These are phyloP conservation scores for Friedmanniomyces simplex DNA, from an alignment of 495 filamentous ascomycete genomes.

Conservation along the genomic window DNA sequence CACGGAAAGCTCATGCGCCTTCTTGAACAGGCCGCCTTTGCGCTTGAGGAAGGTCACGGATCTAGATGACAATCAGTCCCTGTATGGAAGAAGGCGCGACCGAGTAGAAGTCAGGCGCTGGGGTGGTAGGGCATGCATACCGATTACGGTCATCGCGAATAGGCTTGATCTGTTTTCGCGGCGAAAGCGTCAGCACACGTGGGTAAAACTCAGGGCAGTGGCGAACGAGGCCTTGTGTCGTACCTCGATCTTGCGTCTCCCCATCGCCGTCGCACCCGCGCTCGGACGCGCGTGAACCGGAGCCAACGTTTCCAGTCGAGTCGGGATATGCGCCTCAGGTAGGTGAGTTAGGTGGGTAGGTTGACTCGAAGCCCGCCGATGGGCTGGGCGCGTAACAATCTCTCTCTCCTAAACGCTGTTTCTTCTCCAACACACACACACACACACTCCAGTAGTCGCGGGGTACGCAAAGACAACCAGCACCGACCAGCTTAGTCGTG, in stretches of 20 bases:
- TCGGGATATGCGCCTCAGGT: not conserved
- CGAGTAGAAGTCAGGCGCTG: constrained; percentile 1
- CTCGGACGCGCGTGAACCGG: not conserved
- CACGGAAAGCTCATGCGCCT: constrained; percentile 95
- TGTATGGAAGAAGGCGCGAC: not conserved
- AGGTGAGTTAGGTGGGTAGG: too few relatives aligned
- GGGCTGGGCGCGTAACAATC: too few relatives aligned
- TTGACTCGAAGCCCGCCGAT: too few relatives aligned
- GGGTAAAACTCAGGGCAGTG: too few relatives aligned
- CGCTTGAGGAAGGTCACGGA: constrained; percentile 91
- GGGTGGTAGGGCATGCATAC: constrained; percentile 47
- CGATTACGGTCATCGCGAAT: constrained; percentile 99
- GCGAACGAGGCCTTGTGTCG: too few relatives aligned
- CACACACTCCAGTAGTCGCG: too few relatives aligned
- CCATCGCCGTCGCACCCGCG: constrained; percentile 38
- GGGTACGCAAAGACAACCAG: too few relatives aligned
- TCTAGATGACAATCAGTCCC: constrained; percentile 9
- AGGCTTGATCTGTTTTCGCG: constrained; percentile 61
- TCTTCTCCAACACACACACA: too few relatives aligned
- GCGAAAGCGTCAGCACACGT: not conserved
- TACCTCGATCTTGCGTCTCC: constrained; percentile 69
- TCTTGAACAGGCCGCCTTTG: constrained; percentile 98
- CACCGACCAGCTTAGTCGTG: too few relatives aligned
- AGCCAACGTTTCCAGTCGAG: not conserved
- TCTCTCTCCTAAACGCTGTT: too few relatives aligned